Base-by-base conservation (phyloP, 768 basidiomycete genomes). In the Mycena maculata region DNA sequence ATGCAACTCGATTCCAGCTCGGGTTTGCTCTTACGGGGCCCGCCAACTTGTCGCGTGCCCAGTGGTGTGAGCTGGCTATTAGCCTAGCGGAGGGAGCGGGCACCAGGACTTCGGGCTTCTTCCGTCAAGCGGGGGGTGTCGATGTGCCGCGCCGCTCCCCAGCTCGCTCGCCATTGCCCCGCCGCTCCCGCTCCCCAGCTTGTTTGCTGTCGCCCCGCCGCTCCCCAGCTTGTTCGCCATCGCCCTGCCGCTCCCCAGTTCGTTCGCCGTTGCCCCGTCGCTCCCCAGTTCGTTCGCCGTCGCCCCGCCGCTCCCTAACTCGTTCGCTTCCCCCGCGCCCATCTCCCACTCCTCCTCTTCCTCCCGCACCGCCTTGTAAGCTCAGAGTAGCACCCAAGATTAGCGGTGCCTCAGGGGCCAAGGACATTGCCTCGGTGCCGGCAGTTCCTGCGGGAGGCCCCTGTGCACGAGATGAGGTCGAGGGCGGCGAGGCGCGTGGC, bases 1-100 rank as follows among this genome's bases (percentile, higher is more conserved):
- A 45, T 22, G n/a, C 44, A 45, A 45, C 44, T 45, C n/a, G 44
- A 45, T 45, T 45, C 44, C 44, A 45, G n/a, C 44, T 45, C n/a
- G 44, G 44, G 44, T 45, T 22, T 22, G n/a, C n/a, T 18, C 18
- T 48, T 11, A 27, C 47, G 12, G 47, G 47, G 47, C 47, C 27
- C 44, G 15, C 36, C 18, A 20, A 41, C 25, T 48, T 48, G 47
- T 27, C 25, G 15, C 47, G 15, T 48, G n/a, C 25, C 10, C 47
- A 48, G 47, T 48, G 47, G 47, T 27, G 11, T 15, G 47, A 48
- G 25, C 47, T 48, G 25, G 47, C 25, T 48, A 27, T 2, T 16
- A 48, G 11, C 2, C 47, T 48, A 8, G 47, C 25, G 25, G 23
- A 3, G 9, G 25, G n/a, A 18, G n/a, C n/a, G 44, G 44, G 44